Evolutionary conservation across 139 green algal genomes (phyloP), one percentile per base, ranked within the genome.

Genomic region (Picochlorum sp.): DNA sequence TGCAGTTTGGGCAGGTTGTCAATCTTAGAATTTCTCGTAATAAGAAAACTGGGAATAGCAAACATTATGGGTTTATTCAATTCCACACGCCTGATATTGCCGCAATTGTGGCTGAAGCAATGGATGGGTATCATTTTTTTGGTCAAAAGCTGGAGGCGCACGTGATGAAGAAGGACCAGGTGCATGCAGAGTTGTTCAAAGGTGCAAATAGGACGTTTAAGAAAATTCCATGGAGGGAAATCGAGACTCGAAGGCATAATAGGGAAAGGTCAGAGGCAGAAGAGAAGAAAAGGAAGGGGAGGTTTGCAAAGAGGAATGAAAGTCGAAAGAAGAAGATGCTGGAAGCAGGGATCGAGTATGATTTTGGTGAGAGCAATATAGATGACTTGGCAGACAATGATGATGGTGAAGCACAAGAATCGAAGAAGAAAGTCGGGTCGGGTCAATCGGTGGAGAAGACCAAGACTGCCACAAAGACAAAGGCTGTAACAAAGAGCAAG

Each of bases 121-220:
- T 96, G 89, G 74, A 96, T 54, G 83, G 81, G 10, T 94, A 96
- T 70, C 84, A 93, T 64, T 81, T 96, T 39, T 92, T 95, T 64
- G 78, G 64, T 14, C 83, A 90, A 62, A 79, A 79, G 55, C 57
- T 81, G 7, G n/a, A 39, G 1, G 7, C 59, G n/a, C 53, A 63
- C 35, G 49, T 87, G 10, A 9, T 89, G 39, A 61, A 33, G 9
- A 26, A 22, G 26, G 30, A 24, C 10, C 60, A 82, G 32, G 67
- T 86, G 37, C 87, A 95, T 70, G 66, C 74, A 1, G 40, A 79
- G 26, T 72, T 93, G 35, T 91, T 89, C 55, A 84, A 85, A 55
- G 85, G 84, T 9, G 77, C 79, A 7, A 87, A 89, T 68, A 61
- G 75, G 6, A 80, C 76, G 43, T 91, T 93, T 61, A 78, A 79